A percentile compares a stretch with the other conserved stretches of the same genome.
Conservation (phyloP, 2,329 filamentous ascomycete genomes). For the Aspergillus fijiensis region DNA sequence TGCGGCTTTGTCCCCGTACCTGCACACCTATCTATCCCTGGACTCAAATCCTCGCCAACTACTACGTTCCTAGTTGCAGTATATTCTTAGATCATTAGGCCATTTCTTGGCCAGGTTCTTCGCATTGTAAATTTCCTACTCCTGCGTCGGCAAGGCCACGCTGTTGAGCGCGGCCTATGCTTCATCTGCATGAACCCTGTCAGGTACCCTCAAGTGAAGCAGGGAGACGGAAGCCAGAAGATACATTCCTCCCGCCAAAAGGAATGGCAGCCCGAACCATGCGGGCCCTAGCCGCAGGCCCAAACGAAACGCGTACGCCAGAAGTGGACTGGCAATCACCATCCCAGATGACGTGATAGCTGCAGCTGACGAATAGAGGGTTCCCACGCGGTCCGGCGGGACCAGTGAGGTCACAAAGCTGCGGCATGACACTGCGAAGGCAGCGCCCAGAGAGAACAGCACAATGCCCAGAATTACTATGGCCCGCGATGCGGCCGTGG, state of each 20-base stretch:
- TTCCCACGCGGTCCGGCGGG: slow-evolving; percentile 26
- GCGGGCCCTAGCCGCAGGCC: slow-evolving; percentile 27
- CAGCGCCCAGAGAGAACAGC: slow-evolving; percentile 26
- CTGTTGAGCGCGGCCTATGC: too few relatives aligned
- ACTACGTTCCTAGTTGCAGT: too few relatives aligned
- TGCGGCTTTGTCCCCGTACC: too few relatives aligned
- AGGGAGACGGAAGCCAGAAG: slow-evolving; percentile 13
- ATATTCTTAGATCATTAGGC: too few relatives aligned
- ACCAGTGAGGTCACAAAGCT: slow-evolving; percentile 31
- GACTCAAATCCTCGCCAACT: too few relatives aligned
- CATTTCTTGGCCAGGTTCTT: too few relatives aligned
- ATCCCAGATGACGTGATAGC: slow-evolving; percentile 23
- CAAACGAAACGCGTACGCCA: slow-evolving; percentile 27
- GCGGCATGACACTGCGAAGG: slow-evolving; percentile 24
- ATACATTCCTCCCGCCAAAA: slow-evolving; percentile 24
- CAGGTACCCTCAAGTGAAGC: background rate
- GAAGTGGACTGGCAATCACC: slow-evolving; percentile 27
- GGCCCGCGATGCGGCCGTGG: slow-evolving; percentile 14
- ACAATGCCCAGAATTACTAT: slow-evolving; percentile 21
- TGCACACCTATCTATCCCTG: too few relatives aligned
- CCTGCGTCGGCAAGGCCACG: too few relatives aligned
- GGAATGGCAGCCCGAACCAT: slow-evolving; percentile 32
- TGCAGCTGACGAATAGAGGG: slow-evolving; percentile 29
- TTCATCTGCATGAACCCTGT: too few relatives aligned
- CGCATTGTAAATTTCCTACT: too few relatives aligned